These are phyloP conservation scores for Vachellia pachyceras DNA, from an alignment of 306 rosid genomes.

Conservation along the genomic window DNA sequence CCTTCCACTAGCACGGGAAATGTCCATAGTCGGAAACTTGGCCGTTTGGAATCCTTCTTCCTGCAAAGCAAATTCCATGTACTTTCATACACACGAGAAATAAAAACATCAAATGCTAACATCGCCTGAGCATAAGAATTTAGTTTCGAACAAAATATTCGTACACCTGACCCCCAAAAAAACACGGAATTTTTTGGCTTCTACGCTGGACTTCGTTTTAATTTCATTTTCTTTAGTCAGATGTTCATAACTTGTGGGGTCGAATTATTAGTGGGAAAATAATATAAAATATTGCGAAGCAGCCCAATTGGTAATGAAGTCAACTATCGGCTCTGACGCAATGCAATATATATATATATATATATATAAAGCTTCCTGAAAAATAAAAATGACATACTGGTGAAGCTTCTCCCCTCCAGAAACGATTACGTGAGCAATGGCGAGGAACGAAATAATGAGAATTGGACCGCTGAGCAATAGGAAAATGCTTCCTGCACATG, in stretches of 20 bases:
- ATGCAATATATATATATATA: too few species aligned
- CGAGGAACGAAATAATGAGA: conserved; percentile 68
- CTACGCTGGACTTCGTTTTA: background rate
- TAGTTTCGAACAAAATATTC: background rate
- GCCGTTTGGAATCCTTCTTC: conserved; percentile 55
- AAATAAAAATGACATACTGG: conserved; percentile 48
- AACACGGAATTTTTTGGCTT: background rate
- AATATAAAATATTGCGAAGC: background rate
- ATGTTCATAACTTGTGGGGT: background rate
- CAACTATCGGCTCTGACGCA: background rate
- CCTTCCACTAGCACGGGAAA: conserved; percentile 84
- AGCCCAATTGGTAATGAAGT: background rate
- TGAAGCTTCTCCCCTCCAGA: conserved; percentile 62
- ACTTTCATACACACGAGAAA: background rate
- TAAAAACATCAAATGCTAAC: background rate
- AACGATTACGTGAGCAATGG: conserved; percentile 57
- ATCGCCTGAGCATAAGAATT: background rate
- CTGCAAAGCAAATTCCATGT: conserved; percentile 44
- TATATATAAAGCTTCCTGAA: too few species aligned
- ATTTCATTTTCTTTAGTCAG: background rate
- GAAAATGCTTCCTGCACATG: conserved; percentile 67
- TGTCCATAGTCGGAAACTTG: conserved; percentile 81
- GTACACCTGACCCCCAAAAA: background rate
- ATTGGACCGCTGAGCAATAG: conserved; percentile 63
- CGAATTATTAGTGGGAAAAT: background rate